Conservation (phyloP, 257 asterid species). For the Solanum boliviense region DNA sequence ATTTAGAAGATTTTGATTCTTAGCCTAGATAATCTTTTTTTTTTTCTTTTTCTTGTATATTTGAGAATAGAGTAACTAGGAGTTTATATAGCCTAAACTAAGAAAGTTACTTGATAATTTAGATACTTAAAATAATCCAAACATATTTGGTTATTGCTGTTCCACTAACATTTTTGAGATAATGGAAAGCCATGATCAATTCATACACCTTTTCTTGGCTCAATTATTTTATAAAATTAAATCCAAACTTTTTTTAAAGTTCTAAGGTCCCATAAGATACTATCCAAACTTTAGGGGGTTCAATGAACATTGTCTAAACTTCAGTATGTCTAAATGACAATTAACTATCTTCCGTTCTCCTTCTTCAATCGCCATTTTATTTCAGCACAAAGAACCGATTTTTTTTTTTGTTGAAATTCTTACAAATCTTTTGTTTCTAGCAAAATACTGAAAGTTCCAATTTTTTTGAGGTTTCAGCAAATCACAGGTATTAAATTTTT, state of each 20-base stretch:
- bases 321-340: not conserved
- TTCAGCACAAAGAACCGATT: not conserved
- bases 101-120: not conserved
- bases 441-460: not conserved
- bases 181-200: not conserved
- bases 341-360: not conserved
- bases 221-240: not conserved
- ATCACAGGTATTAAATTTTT: not conserved
- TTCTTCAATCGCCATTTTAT: not conserved
- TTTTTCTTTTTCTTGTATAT: not conserved
- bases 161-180: not conserved
- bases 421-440: not conserved
- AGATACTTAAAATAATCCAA: not conserved
- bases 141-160: not conserved
- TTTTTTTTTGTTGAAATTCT: not conserved
- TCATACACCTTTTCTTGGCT: not conserved
- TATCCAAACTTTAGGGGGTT: not conserved
- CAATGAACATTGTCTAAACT: not conserved
- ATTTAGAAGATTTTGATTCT: not conserved
- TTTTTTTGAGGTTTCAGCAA: not conserved
- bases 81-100: not conserved
- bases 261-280: not conserved
- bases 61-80: not conserved
- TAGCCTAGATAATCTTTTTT: not conserved
- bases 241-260: not conserved